phyloP scores from a whole-genome alignment of 2,329 filamentous ascomycete genomes.

The Ascochyta koolunga region DNA sequence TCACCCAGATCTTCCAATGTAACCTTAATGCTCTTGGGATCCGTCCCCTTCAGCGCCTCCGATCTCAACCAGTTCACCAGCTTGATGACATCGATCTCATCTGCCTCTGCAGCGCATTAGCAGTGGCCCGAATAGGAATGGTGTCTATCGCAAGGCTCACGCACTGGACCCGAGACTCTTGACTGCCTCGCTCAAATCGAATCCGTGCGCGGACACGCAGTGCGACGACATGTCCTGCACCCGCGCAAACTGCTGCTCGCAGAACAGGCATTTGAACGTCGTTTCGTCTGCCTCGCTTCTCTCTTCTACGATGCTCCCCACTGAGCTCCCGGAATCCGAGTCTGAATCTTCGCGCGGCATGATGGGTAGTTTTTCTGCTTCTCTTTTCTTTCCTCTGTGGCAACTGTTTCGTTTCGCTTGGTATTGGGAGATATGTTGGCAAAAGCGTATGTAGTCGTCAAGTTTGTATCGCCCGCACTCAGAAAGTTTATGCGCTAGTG shows the following conservation, averaged over 20 bases:
- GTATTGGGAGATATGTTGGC: background rate
- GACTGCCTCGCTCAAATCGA: constrained; percentile 34
- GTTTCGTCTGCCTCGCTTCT: constrained; percentile 44
- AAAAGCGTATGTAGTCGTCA: constrained; percentile 4
- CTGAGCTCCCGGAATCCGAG: constrained; percentile 41
- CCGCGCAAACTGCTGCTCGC: constrained; percentile 38
- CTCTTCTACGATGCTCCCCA: constrained; percentile 43
- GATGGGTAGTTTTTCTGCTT: background rate
- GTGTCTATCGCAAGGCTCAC: constrained; percentile 21
- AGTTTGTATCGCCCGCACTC: constrained; percentile 12
- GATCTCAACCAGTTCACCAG: constrained; percentile 57
- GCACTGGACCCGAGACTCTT: constrained; percentile 39
- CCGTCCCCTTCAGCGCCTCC: constrained; percentile 47
- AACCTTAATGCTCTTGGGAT: constrained; percentile 56
- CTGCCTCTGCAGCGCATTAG: constrained; percentile 34
- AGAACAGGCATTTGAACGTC: constrained; percentile 46
- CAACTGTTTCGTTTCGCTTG: background rate
- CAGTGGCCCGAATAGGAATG: constrained; percentile 24
- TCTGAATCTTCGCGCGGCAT: constrained; percentile 43
- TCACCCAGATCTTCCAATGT: constrained; percentile 73
- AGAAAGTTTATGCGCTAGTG: constrained; percentile 33
- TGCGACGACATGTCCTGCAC: constrained; percentile 38
- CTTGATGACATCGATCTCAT: constrained; percentile 43
- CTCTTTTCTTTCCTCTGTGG: no score
- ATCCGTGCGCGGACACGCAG: constrained; percentile 34